Percentiles rank a stretch among this genome's conserved stretches.
Conservation (phyloP, 441 rosid genomes). For the Viola pubescens region DNA sequence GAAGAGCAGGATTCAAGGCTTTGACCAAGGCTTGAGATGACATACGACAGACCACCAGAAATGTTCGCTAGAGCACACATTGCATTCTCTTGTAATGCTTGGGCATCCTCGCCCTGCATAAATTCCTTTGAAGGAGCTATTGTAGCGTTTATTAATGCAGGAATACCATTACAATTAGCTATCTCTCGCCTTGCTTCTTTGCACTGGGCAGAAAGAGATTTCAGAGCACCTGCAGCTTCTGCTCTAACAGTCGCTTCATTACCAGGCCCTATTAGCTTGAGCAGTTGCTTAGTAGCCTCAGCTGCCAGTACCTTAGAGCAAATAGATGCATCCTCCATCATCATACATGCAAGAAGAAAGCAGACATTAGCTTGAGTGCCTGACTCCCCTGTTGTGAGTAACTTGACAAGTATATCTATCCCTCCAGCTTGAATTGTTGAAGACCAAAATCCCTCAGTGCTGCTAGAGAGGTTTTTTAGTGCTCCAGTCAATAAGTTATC, state of each 20-base stretch:
- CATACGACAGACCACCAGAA: slow-evolving; percentile 96
- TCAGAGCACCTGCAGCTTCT: slow-evolving; percentile 97
- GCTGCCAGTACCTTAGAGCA: slow-evolving; percentile 85
- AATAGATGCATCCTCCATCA: slow-evolving; percentile 90
- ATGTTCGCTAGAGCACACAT: slow-evolving; percentile 99
- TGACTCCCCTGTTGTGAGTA: slow-evolving; percentile 79
- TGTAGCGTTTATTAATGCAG: slow-evolving; percentile 87
- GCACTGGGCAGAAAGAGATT: slow-evolving; percentile 89
- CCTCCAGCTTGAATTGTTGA: slow-evolving; percentile 94
- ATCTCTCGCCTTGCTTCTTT: slow-evolving; percentile 93
- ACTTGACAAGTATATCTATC: slow-evolving; percentile 90
- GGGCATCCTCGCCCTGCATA: slow-evolving; percentile 99
- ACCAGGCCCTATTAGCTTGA: slow-evolving; percentile 86
- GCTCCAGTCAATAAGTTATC: slow-evolving; percentile 94
- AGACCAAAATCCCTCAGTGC: slow-evolving; percentile 93
- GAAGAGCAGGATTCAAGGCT: slow-evolving; percentile 99
- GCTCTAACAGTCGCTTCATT: slow-evolving; percentile 97
- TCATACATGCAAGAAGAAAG: slow-evolving; percentile 95
- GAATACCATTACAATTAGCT: slow-evolving; percentile 88
- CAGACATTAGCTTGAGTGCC: slow-evolving; percentile 86
- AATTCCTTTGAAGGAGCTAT: slow-evolving; percentile 99
- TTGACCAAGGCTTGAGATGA: slow-evolving; percentile 98
- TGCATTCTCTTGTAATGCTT: slow-evolving; percentile 97
- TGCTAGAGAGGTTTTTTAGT: slow-evolving; percentile 79
- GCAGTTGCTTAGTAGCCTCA: slow-evolving; percentile 82